Evolutionary conservation across 352 stramenopile species (phyloP), one percentile per base, ranked within the genome.

Genomic region (Pythium periplocum): DNA sequence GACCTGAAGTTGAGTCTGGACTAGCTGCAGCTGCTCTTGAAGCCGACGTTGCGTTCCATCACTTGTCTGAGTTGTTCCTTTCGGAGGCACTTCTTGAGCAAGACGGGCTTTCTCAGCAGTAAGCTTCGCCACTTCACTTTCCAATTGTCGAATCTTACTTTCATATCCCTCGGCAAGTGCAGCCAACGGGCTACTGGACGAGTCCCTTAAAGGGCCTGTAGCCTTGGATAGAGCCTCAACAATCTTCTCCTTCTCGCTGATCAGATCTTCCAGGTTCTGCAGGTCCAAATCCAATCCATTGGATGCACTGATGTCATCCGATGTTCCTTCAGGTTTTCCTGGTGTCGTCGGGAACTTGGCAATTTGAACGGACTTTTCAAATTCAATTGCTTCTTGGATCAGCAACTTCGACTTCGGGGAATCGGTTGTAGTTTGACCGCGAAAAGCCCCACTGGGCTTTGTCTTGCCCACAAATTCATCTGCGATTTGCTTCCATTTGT

Each of bases 401-500:
- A 71, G 36, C 2, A 51, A 43, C 10, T 60, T 70, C 31, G 55
- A 67, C 38, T 59, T 72, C 8, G 57, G 45, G 10, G 62, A 61
- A 46, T 53, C 41, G 31, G 34, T 35, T 50, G n/a, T 30, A 6
- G 9, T 9, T 9, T 6, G 6, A 8, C 10, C 43, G 17, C 8
- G 9, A 31, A 7, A 7, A 31, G 9, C 43, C 9, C 10, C 26
- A 7, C 8, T 59, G 38, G 12, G 65, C 30, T 58, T 57, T 37
- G 60, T 68, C 39, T 70, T 82, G 26, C 45, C 45, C 7, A 52
- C n/a, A 6, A 81, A 52, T 12, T 75, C 68, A 38, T 74, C 60
- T 1, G 79, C 78, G 42, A 88, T 71, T 34, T 61, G 69, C 51
- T 87, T 82, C 82, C 78, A 86, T 57, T 90, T 86, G 38, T 85